Evolutionary conservation across 23 red algal genomes (phyloP).

Genomic region (Gracilaria gracilis): DNA sequence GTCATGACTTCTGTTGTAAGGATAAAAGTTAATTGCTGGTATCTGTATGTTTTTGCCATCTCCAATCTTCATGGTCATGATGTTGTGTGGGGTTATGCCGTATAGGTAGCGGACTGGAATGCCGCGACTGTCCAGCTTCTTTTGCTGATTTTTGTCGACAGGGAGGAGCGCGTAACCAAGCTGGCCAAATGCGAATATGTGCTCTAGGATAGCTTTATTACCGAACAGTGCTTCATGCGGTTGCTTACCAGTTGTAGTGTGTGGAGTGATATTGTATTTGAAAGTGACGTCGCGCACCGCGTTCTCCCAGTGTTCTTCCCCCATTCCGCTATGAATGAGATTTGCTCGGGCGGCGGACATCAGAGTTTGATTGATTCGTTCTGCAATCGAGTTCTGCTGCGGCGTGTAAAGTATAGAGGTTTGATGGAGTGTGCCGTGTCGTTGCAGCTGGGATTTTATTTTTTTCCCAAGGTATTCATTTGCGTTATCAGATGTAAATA

Average conservation of each 20-base stretch:
- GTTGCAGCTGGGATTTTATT: neutral
- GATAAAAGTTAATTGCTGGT: constrained; percentile 13
- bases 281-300: neutral
- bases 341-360: neutral
- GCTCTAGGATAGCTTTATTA: neutral
- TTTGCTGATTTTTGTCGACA: neutral
- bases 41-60: neutral
- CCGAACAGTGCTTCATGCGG: constrained; percentile 4
- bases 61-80: neutral
- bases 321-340: neutral
- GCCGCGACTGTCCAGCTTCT: neutral
- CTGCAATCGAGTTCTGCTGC: neutral
- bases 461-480: neutral
- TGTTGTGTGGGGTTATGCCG: neutral
- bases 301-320: neutral
- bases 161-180: neutral
- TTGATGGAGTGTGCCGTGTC: neutral
- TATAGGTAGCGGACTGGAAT: neutral
- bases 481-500: neutral
- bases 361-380: constrained; percentile 17
- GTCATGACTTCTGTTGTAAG: constrained; percentile 5
- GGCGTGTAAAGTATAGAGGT: neutral
- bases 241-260: neutral
- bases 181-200: constrained; percentile 30
- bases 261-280: constrained; percentile 44